phyloP scores from a whole-genome alignment of 495 filamentous ascomycete genomes.

The Terfezia claveryi region DNA sequence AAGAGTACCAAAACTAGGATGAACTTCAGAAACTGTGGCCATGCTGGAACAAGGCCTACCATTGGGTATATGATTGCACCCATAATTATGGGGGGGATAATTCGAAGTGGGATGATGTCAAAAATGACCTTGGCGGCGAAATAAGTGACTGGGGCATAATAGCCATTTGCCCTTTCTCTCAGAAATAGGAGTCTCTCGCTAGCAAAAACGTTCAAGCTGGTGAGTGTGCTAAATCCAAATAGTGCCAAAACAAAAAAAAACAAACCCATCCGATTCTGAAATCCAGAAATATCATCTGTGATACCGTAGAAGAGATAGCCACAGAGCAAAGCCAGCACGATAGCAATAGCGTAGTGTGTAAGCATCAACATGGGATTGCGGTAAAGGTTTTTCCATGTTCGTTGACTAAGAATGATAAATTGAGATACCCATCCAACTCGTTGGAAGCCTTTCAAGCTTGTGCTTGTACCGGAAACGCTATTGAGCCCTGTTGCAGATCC shows the following conservation, averaged over 20 bases:
- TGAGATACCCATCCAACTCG: constrained; percentile 58
- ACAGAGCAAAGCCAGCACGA: constrained; percentile 78
- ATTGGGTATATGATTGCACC: constrained; percentile 96
- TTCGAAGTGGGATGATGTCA: constrained; percentile 78
- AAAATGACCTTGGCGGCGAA: constrained; percentile 86
- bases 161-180: constrained; percentile 86
- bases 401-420: constrained; percentile 67
- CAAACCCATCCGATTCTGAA: constrained; percentile 93
- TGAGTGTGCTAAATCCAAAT: constrained; percentile 92
- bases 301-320: constrained; percentile 93
- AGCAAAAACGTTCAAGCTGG: constrained; percentile 80
- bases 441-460: constrained; percentile 51
- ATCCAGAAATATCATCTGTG: constrained; percentile 85
- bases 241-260: constrained; percentile 95
- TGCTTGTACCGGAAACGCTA: constrained; percentile 12
- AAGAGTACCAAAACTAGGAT: constrained; percentile 83
- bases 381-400: constrained; percentile 95
- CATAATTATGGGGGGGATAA: constrained; percentile 90
- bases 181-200: constrained; percentile 81
- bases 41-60: constrained; percentile 75
- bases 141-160: constrained; percentile 95
- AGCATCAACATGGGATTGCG: constrained; percentile 97
- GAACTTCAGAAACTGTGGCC: constrained; percentile 72
- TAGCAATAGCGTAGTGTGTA: constrained; percentile 96
- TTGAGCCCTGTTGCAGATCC: not conserved